Conservation (phyloP, 345 rosid genomes). For the Eucalyptus marginata region DNA sequence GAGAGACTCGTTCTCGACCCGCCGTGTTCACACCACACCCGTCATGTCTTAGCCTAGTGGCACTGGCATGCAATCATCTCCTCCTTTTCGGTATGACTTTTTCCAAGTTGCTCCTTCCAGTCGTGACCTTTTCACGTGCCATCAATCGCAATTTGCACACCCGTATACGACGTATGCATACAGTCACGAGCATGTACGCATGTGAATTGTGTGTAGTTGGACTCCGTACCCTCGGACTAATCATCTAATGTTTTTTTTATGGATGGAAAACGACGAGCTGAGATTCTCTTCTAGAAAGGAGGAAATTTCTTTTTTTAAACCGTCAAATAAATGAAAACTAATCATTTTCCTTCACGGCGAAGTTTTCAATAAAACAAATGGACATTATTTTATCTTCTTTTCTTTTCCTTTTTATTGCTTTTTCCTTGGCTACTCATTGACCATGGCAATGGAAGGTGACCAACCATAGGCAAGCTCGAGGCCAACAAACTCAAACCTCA, state of each 20-base stretch:
- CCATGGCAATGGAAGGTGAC: fast-evolving
- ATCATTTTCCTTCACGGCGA: fast-evolving
- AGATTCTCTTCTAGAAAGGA: not conserved
- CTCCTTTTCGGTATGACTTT: not conserved
- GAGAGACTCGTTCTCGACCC: not conserved
- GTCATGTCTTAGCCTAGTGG: not conserved
- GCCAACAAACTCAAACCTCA: too few species aligned
- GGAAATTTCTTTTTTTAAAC: not conserved
- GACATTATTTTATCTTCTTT: fast-evolving
- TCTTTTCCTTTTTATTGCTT: too few species aligned
- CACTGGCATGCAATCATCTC: not conserved
- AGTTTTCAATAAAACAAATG: fast-evolving
- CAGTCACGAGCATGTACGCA: not conserved
- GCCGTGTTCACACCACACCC: not conserved
- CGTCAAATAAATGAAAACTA: not conserved
- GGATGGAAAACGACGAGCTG: not conserved
- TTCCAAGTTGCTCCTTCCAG: not conserved
- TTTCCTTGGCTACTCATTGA: fast-evolving
- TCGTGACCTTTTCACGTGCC: not conserved
- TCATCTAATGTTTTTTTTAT: not conserved
- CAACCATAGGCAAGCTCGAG: fast-evolving
- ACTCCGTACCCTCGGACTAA: fast-evolving
- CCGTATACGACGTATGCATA: not conserved
- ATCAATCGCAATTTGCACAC: not conserved
- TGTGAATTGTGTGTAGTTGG: not conserved